Percentiles rank a stretch among this genome's conserved stretches.
Evolutionary conservation across 176 grass and related monocot species (phyloP).

Genomic region (Bolboschoenus planiculmis): DNA sequence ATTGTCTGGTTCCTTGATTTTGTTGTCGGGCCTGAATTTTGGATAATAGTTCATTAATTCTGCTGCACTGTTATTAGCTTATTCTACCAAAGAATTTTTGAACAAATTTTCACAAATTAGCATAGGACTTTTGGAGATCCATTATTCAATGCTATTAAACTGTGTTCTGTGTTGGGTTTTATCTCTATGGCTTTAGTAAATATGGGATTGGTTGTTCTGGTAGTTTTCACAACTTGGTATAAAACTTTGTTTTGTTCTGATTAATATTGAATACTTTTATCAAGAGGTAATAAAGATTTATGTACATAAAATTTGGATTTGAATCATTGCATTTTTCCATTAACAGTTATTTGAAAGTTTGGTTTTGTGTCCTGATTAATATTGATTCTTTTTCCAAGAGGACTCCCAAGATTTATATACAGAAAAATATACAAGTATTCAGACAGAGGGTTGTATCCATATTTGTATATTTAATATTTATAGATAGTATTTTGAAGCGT

Average conservation of each 20-base stretch:
- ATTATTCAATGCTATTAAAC: background rate
- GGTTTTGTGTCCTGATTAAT: background rate
- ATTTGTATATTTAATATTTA: background rate
- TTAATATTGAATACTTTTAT: background rate
- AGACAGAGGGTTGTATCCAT: background rate
- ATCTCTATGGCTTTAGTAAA: background rate
- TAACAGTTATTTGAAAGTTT: background rate
- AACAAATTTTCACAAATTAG: background rate
- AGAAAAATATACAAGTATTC: background rate
- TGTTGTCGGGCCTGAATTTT: background rate
- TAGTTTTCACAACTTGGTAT: too few relatives aligned
- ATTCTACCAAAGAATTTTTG: background rate
- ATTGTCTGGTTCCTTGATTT: background rate
- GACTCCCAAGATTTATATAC: background rate
- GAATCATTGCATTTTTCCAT: background rate
- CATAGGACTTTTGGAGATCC: background rate
- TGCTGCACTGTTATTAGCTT: background rate
- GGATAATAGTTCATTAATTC: background rate
- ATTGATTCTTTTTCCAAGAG: background rate
- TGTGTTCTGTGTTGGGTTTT: background rate
- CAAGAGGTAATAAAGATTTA: background rate
- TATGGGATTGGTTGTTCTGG: background rate
- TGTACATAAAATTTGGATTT: background rate
- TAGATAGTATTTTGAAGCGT: background rate
- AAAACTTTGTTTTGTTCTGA: background rate